These are phyloP conservation scores for Ophiostoma triangulosporum DNA, from an alignment of 2,329 filamentous ascomycete genomes.

Conservation along the genomic window DNA sequence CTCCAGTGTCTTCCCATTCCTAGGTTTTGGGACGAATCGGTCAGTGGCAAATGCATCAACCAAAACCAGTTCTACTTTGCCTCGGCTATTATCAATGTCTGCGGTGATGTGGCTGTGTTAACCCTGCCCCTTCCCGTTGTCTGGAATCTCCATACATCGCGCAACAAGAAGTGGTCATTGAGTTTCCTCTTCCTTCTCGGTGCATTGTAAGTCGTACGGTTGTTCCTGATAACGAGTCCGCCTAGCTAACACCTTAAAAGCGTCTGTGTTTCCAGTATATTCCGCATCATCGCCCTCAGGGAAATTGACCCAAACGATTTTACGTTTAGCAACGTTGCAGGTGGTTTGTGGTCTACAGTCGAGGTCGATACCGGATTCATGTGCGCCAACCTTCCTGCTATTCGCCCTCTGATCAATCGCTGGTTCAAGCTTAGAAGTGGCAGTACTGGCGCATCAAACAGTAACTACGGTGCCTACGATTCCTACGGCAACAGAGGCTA, in stretches of 20 bases:
- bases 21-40: constrained; percentile 8
- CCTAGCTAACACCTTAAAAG: background rate
- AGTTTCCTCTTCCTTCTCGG: constrained; percentile 21
- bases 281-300: constrained; percentile 12
- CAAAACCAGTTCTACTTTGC: constrained; percentile 10
- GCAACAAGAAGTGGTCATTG: constrained; percentile 19
- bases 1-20: constrained; percentile 10
- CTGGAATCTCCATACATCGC: constrained; percentile 19
- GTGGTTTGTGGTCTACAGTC: constrained; percentile 11
- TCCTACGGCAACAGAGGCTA: background rate
- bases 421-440: constrained; percentile 5
- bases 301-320: constrained; percentile 11
- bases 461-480: constrained; percentile 3
- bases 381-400: constrained; percentile 11
- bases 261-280: constrained; percentile 13
- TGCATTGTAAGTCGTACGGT: constrained; percentile 4
- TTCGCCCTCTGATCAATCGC: constrained; percentile 7
- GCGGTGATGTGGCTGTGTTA: constrained; percentile 18
- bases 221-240: background rate
- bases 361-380: constrained; percentile 12
- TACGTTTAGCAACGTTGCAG: constrained; percentile 10
- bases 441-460: constrained; percentile 2
- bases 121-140: constrained; percentile 20
- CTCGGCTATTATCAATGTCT: constrained; percentile 12
- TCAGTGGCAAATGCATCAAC: constrained; percentile 7